phyloP scores from a whole-genome alignment of 2,329 filamentous ascomycete genomes.

The Monosporascus sp. region DNA sequence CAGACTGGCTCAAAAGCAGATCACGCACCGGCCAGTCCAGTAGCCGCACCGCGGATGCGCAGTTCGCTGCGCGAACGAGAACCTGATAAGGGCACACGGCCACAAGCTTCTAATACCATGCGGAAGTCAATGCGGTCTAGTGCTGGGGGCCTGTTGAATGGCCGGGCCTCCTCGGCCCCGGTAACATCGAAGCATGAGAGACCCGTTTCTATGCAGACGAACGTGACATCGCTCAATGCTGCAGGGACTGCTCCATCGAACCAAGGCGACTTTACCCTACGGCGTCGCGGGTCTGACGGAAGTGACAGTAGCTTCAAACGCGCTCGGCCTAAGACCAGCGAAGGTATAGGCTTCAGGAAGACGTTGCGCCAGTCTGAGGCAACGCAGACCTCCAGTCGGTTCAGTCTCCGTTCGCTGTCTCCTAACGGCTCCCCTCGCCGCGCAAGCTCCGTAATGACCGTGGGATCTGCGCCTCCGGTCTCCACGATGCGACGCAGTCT shows the following conservation, averaged over 20 bases:
- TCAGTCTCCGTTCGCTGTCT: conserved; percentile 67
- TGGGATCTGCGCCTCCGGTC: conserved; percentile 33
- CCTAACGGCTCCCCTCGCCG: conserved; percentile 54
- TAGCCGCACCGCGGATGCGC: conserved; percentile 30
- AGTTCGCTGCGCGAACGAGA: conserved; percentile 41
- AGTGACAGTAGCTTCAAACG: conserved; percentile 83
- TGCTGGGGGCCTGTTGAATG: conserved; percentile 2
- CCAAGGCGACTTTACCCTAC: conserved; percentile 29
- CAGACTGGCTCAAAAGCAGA: conserved; percentile 23
- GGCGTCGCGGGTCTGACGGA: conserved; percentile 55
- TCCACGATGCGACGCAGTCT: conserved; percentile 41
- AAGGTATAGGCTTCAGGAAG: conserved; percentile 59
- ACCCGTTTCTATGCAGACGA: conserved; percentile 6
- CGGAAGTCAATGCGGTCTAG: conserved; percentile 24
- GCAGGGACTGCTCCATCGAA: conserved; percentile 6
- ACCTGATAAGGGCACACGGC: conserved; percentile 6
- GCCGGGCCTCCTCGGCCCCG: conserved; percentile 3
- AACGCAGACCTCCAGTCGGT: conserved; percentile 48
- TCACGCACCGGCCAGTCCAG: conserved; percentile 13
- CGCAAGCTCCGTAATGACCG: conserved; percentile 36
- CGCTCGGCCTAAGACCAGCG: conserved; percentile 39
- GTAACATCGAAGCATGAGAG: conserved; percentile 5
- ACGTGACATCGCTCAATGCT: conserved; percentile 1
- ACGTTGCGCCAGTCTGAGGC: conserved; percentile 61
- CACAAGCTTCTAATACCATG: conserved; percentile 16